A percentile compares a stretch with the other conserved stretches of the same genome.
These are phyloP conservation scores for Polyplosphaeria fusca DNA, from an alignment of 495 filamentous ascomycete genomes.

Conservation along the genomic window DNA sequence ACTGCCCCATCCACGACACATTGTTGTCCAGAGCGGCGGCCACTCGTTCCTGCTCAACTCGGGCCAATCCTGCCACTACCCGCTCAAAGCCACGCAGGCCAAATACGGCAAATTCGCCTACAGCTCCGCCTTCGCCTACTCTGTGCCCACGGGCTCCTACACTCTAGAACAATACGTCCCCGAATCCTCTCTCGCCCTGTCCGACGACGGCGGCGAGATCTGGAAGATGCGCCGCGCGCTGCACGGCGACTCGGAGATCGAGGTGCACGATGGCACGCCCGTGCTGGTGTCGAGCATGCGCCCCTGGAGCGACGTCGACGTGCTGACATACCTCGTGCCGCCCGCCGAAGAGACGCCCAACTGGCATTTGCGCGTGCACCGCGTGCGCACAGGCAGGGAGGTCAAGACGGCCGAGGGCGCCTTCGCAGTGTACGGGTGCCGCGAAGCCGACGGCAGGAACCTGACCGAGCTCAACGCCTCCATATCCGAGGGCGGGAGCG, in stretches of 20 bases:
- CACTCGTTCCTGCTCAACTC: conserved; percentile 72
- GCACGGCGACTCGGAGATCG: conserved; percentile 55
- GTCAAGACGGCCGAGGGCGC: conserved; percentile 36
- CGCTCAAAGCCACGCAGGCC: conserved; percentile 72
- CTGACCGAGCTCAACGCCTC: conserved; percentile 36
- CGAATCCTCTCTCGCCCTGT: conserved; percentile 70
- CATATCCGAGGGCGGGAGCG: conserved; percentile 58
- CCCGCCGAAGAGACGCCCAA: conserved; percentile 29
- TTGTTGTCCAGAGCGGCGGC: conserved; percentile 56
- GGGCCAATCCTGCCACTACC: conserved; percentile 75
- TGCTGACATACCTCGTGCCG: conserved; percentile 33
- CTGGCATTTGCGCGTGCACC: conserved; percentile 31
- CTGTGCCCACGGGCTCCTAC: conserved; percentile 71
- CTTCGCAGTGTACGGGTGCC: conserved; percentile 67
- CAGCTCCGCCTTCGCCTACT: conserved; percentile 69
- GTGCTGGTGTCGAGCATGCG: conserved; percentile 64
- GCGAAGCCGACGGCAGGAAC: conserved; percentile 55
- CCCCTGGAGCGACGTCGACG: conserved; percentile 33
- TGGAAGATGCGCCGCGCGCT: conserved; percentile 65
- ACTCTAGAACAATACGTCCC: conserved; percentile 71
- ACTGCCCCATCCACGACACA: conserved; percentile 67
- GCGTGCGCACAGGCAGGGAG: conserved; percentile 22
- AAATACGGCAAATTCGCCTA: conserved; percentile 82
- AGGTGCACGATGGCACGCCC: conserved; percentile 47
- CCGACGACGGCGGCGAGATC: conserved; percentile 72